Percentiles rank a stretch among this genome's conserved stretches.
Conservation (phyloP, 116 monocot genomes). For the Iris pallida region DNA sequence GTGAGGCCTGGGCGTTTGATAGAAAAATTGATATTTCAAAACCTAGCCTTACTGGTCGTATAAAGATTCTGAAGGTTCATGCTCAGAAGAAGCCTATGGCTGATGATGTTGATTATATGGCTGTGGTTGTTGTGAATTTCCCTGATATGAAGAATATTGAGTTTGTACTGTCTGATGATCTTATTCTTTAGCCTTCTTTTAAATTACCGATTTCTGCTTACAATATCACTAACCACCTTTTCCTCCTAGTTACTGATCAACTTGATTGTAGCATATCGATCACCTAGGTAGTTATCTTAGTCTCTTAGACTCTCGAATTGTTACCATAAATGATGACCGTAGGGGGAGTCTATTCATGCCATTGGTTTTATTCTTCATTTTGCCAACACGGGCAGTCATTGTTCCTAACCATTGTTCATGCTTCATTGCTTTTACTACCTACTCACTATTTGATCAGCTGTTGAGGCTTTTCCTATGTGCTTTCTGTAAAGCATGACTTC, state of each 20-base stretch:
- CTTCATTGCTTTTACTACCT: too few relatives aligned
- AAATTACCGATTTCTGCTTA: background rate
- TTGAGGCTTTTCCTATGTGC: too few relatives aligned
- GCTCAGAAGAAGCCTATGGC: constrained; percentile 86
- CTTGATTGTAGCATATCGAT: too few relatives aligned
- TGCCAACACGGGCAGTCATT: too few relatives aligned
- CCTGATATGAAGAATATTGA: constrained; percentile 81
- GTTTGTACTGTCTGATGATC: constrained; percentile 51
- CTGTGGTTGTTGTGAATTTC: constrained; percentile 86
- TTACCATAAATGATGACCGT: too few relatives aligned
- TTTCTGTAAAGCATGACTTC: too few relatives aligned
- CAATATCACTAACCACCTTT: background rate
- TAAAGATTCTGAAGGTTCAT: constrained; percentile 90
- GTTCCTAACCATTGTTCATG: too few relatives aligned
- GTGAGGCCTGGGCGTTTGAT: constrained; percentile 93
- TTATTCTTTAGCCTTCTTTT: constrained; percentile 8
- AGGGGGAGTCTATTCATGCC: too few relatives aligned
- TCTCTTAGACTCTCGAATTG: too few relatives aligned
- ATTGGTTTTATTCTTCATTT: too few relatives aligned
- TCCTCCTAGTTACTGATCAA: background rate
- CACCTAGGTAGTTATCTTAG: too few relatives aligned
- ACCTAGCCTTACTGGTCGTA: constrained; percentile 78
- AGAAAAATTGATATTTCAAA: constrained; percentile 85
- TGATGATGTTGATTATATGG: constrained; percentile 78
- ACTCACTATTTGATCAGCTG: too few relatives aligned